Evolutionary conservation across 2,329 filamentous ascomycete species (phyloP).

Genomic region (Neobulgaria alba): DNA sequence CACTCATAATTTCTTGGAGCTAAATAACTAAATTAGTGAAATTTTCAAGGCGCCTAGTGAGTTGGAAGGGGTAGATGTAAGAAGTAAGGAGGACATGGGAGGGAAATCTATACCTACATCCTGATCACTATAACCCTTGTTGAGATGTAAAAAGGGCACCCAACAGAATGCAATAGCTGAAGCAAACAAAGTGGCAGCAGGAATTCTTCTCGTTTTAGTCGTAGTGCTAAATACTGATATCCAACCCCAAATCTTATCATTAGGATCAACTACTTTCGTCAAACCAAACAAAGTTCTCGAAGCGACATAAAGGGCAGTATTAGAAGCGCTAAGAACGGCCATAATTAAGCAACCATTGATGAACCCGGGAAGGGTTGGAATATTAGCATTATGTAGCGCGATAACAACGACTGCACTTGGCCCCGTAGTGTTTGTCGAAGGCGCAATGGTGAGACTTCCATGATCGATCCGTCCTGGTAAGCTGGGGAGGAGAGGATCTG

Average conservation of each 20-base stretch:
- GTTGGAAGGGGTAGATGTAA: not conserved
- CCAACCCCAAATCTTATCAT: conserved; percentile 2
- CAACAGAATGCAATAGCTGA: conserved; percentile 4
- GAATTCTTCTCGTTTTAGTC: conserved; percentile 7
- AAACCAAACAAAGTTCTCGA: conserved; percentile 30
- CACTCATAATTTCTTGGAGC: conserved; percentile 11
- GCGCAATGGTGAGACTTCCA: not conserved
- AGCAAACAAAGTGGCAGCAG: conserved; percentile 1
- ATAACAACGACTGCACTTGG: conserved; percentile 2
- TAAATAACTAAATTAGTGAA: not conserved
- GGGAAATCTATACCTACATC: conserved; percentile 4
- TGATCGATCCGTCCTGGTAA: conserved; percentile 3
- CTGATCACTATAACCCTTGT: conserved; percentile 1
- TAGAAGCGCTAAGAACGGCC: conserved; percentile 27
- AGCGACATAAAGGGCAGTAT: conserved; percentile 30
- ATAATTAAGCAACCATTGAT: conserved; percentile 27
- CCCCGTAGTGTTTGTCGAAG: not conserved
- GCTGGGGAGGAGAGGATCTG: conserved; percentile 17
- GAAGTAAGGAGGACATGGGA: too few relatives aligned
- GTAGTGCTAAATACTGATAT: conserved; percentile 2
- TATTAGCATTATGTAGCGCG: conserved; percentile 7
- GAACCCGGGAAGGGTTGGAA: conserved; percentile 12
- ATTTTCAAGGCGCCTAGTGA: not conserved
- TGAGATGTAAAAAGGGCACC: conserved; percentile 7
- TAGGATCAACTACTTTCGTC: conserved; percentile 7